Percentiles rank a stretch among this genome's conserved stretches.
Evolutionary conservation across 1,139 yeast species (phyloP).

Genomic region (Magnusiomyces tetraspermus): DNA sequence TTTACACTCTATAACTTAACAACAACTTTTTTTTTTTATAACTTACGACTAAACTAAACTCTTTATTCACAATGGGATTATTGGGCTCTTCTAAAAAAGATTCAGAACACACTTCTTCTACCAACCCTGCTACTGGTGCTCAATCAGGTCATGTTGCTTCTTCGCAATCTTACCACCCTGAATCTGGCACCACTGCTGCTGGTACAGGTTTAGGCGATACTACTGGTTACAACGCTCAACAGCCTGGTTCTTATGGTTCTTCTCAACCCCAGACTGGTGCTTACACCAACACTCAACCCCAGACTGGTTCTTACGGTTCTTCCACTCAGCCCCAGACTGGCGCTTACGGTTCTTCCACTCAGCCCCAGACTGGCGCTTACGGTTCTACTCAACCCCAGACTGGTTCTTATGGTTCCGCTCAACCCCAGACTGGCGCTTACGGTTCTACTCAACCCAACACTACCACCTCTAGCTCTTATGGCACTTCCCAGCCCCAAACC

Average conservation of each 20-base stretch:
- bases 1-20: too few relatives aligned
- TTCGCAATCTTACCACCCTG: not conserved
- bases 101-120: not conserved
- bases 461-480: not conserved
- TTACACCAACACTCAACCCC: not conserved
- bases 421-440: not conserved
- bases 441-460: not conserved
- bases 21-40: not conserved
- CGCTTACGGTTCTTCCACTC: not conserved
- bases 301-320: not conserved
- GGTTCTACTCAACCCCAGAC: slow-evolving; percentile 3
- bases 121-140: not conserved
- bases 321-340: not conserved
- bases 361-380: too few relatives aligned
- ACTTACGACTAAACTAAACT: too few relatives aligned
- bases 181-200: not conserved
- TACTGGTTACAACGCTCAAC: slow-evolving; percentile 2
- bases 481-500: not conserved
- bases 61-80: not conserved
- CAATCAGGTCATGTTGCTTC: not conserved
- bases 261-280: not conserved
- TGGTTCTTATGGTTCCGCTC: not conserved
- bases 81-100: not conserved
- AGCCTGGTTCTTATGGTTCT: not conserved
- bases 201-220: slow-evolving; percentile 4